Evolutionary conservation across 192 early-diverging fungal genomes (phyloP).

Genomic region (Borealophlyctis nickersoniae): DNA sequence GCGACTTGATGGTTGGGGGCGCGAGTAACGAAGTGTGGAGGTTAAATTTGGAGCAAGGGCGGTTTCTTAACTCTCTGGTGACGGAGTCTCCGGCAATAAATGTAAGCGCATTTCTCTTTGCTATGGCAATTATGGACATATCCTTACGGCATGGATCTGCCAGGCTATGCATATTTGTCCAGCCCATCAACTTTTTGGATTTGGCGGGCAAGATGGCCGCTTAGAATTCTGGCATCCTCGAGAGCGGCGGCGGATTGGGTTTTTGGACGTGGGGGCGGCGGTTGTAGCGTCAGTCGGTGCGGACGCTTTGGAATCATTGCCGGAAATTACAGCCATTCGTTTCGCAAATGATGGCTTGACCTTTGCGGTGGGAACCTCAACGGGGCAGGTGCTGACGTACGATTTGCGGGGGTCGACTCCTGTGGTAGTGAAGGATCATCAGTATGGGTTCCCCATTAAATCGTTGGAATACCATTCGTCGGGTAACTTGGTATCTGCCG

Average conservation of each 20-base stretch:
- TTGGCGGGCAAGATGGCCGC: slow-evolving; percentile 81
- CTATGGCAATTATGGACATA: background rate
- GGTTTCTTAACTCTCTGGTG: slow-evolving; percentile 80
- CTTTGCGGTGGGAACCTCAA: slow-evolving; percentile 81
- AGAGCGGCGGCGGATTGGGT: slow-evolving; percentile 56
- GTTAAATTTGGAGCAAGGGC: slow-evolving; percentile 88
- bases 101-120: slow-evolving; percentile 32
- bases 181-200: slow-evolving; percentile 88
- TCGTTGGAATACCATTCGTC: slow-evolving; percentile 73
- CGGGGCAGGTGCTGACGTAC: slow-evolving; percentile 89
- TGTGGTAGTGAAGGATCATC: slow-evolving; percentile 91
- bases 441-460: slow-evolving; percentile 94
- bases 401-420: slow-evolving; percentile 86
- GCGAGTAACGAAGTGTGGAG: slow-evolving; percentile 81
- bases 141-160: no score
- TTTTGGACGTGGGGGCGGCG: slow-evolving; percentile 61
- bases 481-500: slow-evolving; percentile 81
- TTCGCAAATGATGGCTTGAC: slow-evolving; percentile 86
- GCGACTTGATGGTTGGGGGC: slow-evolving; percentile 83
- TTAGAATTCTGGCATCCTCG: slow-evolving; percentile 95
- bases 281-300: slow-evolving; percentile 29
- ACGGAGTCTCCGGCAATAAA: slow-evolving; percentile 63
- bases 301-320: slow-evolving; percentile 37
- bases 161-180: slow-evolving; percentile 69
- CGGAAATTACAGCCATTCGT: slow-evolving; percentile 71